Percentiles rank a stretch among this genome's conserved stretches.
Evolutionary conservation across 306 rosid genomes (phyloP).

Genomic region (Quercus cerris): DNA sequence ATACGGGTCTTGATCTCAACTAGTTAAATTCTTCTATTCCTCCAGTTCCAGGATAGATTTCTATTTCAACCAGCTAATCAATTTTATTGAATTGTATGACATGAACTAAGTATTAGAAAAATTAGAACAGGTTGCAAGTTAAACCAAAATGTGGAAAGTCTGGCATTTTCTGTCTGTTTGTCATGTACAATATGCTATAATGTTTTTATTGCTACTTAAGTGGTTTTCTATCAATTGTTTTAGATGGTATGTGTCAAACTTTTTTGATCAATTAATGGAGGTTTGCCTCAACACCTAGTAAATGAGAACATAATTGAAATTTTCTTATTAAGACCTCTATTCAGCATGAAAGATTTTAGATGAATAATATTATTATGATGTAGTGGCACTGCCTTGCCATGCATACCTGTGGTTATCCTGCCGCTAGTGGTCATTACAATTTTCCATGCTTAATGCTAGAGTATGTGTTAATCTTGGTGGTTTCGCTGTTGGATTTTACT

Average conservation of each 20-base stretch:
- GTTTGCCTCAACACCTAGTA: background rate
- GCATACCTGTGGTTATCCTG: background rate
- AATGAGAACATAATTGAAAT: background rate
- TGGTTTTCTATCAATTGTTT: conserved; percentile 1
- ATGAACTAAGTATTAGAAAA: background rate
- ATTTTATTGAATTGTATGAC: background rate
- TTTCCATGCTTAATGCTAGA: background rate
- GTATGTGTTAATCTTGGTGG: conserved; percentile 12
- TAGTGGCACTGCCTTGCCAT: background rate
- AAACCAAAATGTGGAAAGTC: background rate
- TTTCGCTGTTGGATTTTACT: background rate
- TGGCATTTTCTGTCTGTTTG: background rate
- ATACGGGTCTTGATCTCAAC: background rate
- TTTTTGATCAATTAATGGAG: background rate
- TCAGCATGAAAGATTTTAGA: background rate
- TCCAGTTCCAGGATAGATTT: background rate
- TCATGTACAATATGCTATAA: background rate
- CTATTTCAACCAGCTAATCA: background rate
- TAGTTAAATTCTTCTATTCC: background rate
- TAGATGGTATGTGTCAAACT: conserved; percentile 1
- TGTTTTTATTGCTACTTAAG: background rate
- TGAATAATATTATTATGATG: background rate
- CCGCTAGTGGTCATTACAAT: background rate
- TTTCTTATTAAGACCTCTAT: background rate
- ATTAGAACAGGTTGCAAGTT: background rate